Evolutionary conservation across 2,329 filamentous ascomycete genomes (phyloP), one percentile per base, ranked within the genome.

Genomic region (Pseudogymnoascus pannorum): DNA sequence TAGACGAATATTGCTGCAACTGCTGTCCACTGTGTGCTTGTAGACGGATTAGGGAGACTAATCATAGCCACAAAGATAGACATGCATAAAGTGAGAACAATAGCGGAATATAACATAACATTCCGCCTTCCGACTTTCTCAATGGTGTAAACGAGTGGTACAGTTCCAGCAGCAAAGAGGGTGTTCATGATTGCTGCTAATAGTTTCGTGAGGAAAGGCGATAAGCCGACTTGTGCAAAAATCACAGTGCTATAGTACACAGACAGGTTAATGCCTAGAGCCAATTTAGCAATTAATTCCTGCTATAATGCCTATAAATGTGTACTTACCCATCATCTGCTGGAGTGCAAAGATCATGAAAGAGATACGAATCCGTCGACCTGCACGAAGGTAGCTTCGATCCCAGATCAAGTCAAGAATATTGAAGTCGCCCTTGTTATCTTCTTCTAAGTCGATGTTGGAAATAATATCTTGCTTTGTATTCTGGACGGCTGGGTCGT

Each of bases 361-460:
- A 5, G 72, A 72, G 4, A 74, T 75, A 5, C 74, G 67, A 9
- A 75, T 67, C 6, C 74, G 71, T 5, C 72, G 68, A n/a, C 73
- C 73, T 11, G 71, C 71, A 61, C 70, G 67, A 2, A 75, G 66
- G 42, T 73, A 71, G 2, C 68, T 72, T 58, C 66, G 70, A 62
- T 76, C 73, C 74, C 73, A 75, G 63, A 64, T 68, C 14, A 60
- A 33, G 24, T 54, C 54, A 4, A 51, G 51, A 31, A 42, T 11
- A 29, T 44, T 72, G 65, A 74, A 70, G 18, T 69, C 70, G 16
- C 68, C 64, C 5, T 67, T 64, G 16, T 69, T 67, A 36, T 68
- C 64, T 22, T 64, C 63, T 48, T 72, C 71, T 4, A 66, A 48
- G 35, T 70, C 62, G 18, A 73, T 64, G 7, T 65, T 68, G n/a